phyloP scores from a whole-genome alignment of 2,329 filamentous ascomycete genomes.

The Aspergillus sp. region DNA sequence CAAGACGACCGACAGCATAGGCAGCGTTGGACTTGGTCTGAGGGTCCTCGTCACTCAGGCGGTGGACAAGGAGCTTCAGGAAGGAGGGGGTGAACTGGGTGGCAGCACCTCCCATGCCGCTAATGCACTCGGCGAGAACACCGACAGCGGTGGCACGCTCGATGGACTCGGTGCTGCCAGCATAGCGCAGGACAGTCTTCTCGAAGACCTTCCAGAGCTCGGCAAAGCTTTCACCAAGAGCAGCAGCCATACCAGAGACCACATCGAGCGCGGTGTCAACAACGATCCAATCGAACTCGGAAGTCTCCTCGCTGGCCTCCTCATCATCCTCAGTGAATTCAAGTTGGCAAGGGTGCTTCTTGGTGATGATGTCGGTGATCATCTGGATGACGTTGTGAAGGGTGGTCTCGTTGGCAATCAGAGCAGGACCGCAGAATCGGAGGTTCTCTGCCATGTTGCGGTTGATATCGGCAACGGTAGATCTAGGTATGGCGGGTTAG shows the following conservation, averaged over 20 bases:
- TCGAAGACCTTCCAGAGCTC: conserved; percentile 96
- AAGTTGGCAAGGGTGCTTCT: conserved; percentile 88
- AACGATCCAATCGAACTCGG: conserved; percentile 96
- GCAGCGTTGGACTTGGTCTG: conserved; percentile 95
- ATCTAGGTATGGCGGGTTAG: conserved; percentile 58
- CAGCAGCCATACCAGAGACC: conserved; percentile 77
- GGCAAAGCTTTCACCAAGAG: conserved; percentile 75
- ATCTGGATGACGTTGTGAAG: conserved; percentile 75
- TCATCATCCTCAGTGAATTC: conserved; percentile 79
- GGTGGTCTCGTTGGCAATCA: conserved; percentile 71
- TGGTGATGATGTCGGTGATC: conserved; percentile 76
- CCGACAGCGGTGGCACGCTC: conserved; percentile 90
- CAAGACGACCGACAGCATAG: conserved; percentile 82
- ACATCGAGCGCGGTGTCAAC: conserved; percentile 94
- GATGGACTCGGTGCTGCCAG: conserved; percentile 78
- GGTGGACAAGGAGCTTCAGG: conserved; percentile 78
- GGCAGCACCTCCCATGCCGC: conserved; percentile 77
- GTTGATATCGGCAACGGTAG: conserved; percentile 92
- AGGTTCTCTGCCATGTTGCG: conserved; percentile 87
- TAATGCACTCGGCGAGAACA: conserved; percentile 85
- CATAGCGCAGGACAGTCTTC: conserved; percentile 85
- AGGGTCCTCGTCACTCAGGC: conserved; percentile 82
- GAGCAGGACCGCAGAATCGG: conserved; percentile 84
- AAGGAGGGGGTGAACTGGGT: conserved; percentile 77
- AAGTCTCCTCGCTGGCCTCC: conserved; percentile 73